Evolutionary conservation across 768 basidiomycete genomes (phyloP).

Genomic region (Agrocybe praecox): DNA sequence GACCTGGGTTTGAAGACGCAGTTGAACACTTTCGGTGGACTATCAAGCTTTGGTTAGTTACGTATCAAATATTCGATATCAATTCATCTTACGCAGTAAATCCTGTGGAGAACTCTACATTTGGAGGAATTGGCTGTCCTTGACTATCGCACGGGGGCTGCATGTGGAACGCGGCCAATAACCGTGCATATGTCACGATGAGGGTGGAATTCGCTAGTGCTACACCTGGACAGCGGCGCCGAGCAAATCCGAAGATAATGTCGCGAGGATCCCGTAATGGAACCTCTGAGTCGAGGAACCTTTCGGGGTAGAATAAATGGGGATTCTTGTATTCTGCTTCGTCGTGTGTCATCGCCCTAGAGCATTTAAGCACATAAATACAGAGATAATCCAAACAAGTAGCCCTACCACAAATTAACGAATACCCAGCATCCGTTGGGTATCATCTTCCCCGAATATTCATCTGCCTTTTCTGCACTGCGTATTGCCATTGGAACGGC

Average conservation of each 20-base stretch:
- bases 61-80: too few species aligned
- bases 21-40: too few species aligned
- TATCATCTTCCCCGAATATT: neutral
- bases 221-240: neutral
- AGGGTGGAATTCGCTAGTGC: neutral
- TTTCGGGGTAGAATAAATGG: neutral
- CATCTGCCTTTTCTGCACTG: neutral
- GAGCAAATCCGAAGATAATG: neutral
- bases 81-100: neutral
- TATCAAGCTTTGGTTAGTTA: too few species aligned
- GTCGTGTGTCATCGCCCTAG: neutral
- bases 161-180: neutral
- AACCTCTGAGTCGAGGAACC: neutral
- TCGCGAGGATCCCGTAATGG: neutral
- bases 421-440: neutral
- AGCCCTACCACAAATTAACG: neutral
- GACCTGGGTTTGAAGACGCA: too few species aligned
- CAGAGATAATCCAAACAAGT: neutral
- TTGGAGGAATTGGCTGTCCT: neutral
- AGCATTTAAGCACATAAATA: neutral
- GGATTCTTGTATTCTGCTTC: neutral
- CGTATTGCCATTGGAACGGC: neutral
- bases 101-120: neutral
- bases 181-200: neutral
- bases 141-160: neutral